Base-by-base conservation (phyloP, 331 rosid genomes). In the Malus hybrid region DNA sequence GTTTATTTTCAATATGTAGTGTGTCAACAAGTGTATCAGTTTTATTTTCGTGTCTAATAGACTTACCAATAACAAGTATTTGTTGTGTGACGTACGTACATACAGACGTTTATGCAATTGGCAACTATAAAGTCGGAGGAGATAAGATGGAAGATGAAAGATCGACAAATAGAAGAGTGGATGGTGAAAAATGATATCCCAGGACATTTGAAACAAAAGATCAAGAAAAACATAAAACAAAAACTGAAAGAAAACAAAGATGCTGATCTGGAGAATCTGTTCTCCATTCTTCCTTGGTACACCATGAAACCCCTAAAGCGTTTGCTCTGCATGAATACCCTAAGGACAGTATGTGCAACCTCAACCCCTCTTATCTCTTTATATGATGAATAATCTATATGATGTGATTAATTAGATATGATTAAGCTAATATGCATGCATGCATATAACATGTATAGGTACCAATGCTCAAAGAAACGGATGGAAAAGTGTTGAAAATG, bases 241-340 rank as follows among this genome's bases (percentile, higher is more conserved):
- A 71, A 70, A 36, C 56, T 67, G 73, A 65, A 80, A 63, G 72
- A 80, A 18, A 54, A 72, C 34, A 65, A n/a, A 69, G 74, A 73
- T 46, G 65, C 74, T 29, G 74, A 76, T 80, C 48, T 69, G 39
- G 73, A 80, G 69, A 56, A 76, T 70, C 31, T 70, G 6, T 44
- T 70, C n/a, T 28, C 56, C 5, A 56, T 69, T 71, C 84, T 81
- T 65, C 71, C 84, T 22, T 34, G 50, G 54, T 11, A 71, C 13
- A 55, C 39, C 44, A 56, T 8, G 14, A 71, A 73, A 75, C 28
- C 39, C 20, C 69, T 75, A 1, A 81, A 76, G 66, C 77, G 77
- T 63, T 59, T 28, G 57, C 70, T 76, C 20, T 65, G 71, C 65
- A 65, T 56, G 74, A 34, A 15, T 57, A 50, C 52, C 24, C 50